Evolutionary conservation across 192 early-diverging fungal genomes (phyloP), one percentile per base, ranked within the genome.

Genomic region (Coemansia sp.): DNA sequence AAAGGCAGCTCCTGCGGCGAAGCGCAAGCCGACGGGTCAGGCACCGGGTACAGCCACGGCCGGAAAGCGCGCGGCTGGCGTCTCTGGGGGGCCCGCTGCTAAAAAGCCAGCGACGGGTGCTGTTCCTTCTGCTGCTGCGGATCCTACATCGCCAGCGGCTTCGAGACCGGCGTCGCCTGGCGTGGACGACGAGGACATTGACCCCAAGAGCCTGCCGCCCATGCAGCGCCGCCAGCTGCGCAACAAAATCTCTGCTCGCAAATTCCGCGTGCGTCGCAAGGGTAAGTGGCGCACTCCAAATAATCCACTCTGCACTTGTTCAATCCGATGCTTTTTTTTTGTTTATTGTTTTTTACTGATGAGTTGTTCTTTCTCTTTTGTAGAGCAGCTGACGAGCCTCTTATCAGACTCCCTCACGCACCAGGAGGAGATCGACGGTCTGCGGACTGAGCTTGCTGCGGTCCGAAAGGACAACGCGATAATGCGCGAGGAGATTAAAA

Each of bases 171-270:
- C 44, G 41, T 31, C 33, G 41, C 24, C 63, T n/a, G 38, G 7
- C 31, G 74, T 69, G 27, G 72, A 75, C 12, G 50, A 73, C 33
- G 78, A 72, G 16, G 84, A 78, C 11, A 73, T 87, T 41, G 89
- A 92, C 67, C 69, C 89, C 62, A 90, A 89, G 47, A 83, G 81
- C 22, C 80, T 95, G 78, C 79, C 88, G 12, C 87, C 90, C 18
- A 93, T 91, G 75, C 91, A 95, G 78, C 85, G 92, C 38, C 87
- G 94, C 27, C 92, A 93, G 82, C 78, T 94, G 75, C 85, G 94
- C 62, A 95, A 95, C 85, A 95, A 95, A 73, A 89, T 95, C 39
- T 92, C 90, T 22, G 94, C 94, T 22, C 84, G 93, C 71, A 93
- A 93, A 79, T 95, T 95, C 78, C 86, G 94, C 49, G 86, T 89